Percentiles rank a stretch among this genome's conserved stretches.
phyloP scores from a whole-genome alignment of 176 grass and related monocot genomes.

The Urochloa ruziziensis region DNA sequence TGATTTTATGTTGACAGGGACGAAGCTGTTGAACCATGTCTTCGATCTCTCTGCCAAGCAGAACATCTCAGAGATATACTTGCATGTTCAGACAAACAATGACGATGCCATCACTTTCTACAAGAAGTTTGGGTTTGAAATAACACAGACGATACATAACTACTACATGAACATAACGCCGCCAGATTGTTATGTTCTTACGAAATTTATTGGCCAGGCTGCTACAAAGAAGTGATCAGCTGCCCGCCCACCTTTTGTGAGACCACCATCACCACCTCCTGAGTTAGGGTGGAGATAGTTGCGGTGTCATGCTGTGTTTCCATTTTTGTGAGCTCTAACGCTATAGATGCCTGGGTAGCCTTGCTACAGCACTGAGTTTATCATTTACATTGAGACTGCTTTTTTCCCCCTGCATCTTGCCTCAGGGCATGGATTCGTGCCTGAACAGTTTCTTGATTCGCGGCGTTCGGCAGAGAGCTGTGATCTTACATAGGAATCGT shows the following conservation, averaged over 20 bases:
- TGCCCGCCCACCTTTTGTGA: not conserved
- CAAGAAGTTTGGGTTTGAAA: constrained; percentile 98
- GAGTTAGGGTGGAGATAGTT: not conserved
- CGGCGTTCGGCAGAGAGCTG: not conserved
- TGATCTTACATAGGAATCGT: not conserved
- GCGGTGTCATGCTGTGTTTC: constrained; percentile 25
- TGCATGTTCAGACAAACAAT: constrained; percentile 99
- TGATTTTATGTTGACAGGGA: constrained; percentile 55
- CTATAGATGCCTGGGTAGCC: constrained; percentile 11
- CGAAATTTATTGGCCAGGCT: constrained; percentile 57
- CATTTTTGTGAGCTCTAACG: constrained; percentile 31
- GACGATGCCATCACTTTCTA: constrained; percentile 86
- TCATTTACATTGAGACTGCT: constrained; percentile 33
- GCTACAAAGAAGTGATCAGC: constrained; percentile 67
- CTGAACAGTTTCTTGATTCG: constrained; percentile 10
- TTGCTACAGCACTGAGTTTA: constrained; percentile 15
- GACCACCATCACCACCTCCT: not conserved
- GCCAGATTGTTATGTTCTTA: constrained; percentile 90
- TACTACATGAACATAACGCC: constrained; percentile 96
- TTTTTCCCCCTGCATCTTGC: not conserved
- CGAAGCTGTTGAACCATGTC: constrained; percentile 75
- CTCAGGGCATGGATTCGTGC: constrained; percentile 20
- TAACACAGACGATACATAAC: constrained; percentile 89
- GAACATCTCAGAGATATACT: constrained; percentile 83
- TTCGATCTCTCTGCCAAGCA: constrained; percentile 77